Evolutionary conservation across 2,329 filamentous ascomycete genomes (phyloP), one percentile per base, ranked within the genome.

Genomic region (Lachnellula arida): DNA sequence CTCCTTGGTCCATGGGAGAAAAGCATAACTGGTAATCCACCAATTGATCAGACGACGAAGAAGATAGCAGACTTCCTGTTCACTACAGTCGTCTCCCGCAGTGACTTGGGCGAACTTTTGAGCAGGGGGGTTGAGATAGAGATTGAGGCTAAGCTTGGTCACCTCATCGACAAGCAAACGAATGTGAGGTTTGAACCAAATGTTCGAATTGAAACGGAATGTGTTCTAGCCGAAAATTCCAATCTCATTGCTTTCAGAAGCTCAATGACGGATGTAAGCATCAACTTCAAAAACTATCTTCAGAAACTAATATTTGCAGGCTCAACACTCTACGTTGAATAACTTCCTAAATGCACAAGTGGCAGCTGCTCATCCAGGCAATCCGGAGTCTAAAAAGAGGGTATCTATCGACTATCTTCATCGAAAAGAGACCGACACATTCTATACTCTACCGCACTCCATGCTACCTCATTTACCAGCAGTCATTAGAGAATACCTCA

Each of bases 81-180:
- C 68, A 70, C 82, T 48, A 78, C 87, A 54, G 86, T 94, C 17
- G 79, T 94, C 6, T 76, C 79, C 51, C 84, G 85, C 58, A 77
- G 81, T n/a, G 83, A 89, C 61, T 78, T 85, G 39, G 79, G 79
- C 34, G 84, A 88, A 63, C 81, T 88, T 19, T 72, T 76, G 15
- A 80, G 81, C 51, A 79, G 81, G 15, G 84, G 84, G 6, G 86
- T 91, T 14, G 81, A 90, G 58, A 85, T 97, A 52, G 94, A 99
- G 72, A 89, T 99, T 53, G 94, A 99, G 74, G 94, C 91, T 9
- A 97, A 97, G 72, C 78, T 97, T 48, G 94, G 94, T 17, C 87
- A 85, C 25, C 78, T 97, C 14, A 82, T 93, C 55, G 86, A 90
- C 70, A 85, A 84, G 67, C 81, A 86, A 58, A 88, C 84, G 6